phyloP scores from a whole-genome alignment of 805 yeast species.

The Tetrapisispora fleetii region DNA sequence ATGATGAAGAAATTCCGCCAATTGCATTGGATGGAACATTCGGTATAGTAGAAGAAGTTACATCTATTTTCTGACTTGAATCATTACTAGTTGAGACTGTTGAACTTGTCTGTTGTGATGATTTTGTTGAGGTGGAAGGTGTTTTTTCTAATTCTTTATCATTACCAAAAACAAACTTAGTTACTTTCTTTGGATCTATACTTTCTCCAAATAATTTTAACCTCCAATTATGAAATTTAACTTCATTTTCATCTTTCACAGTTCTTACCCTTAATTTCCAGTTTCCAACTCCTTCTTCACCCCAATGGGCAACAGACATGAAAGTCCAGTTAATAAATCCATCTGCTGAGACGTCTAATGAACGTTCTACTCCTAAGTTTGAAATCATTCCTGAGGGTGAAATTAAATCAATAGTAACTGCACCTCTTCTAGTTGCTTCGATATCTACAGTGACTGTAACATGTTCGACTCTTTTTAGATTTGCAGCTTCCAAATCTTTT shows the following conservation, averaged over 20 bases:
- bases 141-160: conserved; percentile 14
- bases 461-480: conserved; percentile 73
- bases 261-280: conserved; percentile 70
- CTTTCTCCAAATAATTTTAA: conserved; percentile 76
- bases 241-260: conserved; percentile 29
- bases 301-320: conserved; percentile 98
- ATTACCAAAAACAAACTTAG: conserved; percentile 39
- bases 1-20: neutral
- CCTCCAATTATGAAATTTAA: conserved; percentile 58
- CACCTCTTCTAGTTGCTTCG: conserved; percentile 57
- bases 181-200: conserved; percentile 52
- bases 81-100: neutral
- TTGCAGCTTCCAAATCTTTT: conserved; percentile 42
- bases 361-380: conserved; percentile 60
- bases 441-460: conserved; percentile 72
- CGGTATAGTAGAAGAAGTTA: neutral
- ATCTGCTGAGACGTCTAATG: conserved; percentile 40
- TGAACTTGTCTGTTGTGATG: neutral
- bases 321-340: conserved; percentile 84
- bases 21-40: neutral
- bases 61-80: neutral
- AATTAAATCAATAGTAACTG: conserved; percentile 48
- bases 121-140: conserved; percentile 3
- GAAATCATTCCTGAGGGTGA: conserved; percentile 75
- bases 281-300: conserved; percentile 78